A percentile compares a stretch with the other conserved stretches of the same genome.
Evolutionary conservation across 2,329 filamentous ascomycete genomes (phyloP).

Genomic region (Alternaria solani): DNA sequence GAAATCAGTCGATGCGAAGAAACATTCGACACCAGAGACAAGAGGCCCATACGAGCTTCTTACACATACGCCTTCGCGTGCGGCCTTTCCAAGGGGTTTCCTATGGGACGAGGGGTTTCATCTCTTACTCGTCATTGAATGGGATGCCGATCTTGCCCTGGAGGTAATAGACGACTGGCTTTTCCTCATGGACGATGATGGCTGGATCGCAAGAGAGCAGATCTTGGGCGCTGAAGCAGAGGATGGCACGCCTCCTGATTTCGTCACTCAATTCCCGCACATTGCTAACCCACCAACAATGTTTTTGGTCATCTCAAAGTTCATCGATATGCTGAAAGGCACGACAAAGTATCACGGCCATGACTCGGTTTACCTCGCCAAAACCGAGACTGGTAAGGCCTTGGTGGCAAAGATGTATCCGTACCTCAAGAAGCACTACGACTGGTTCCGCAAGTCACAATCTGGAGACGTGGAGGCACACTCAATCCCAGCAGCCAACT

Average conservation of each 20-base stretch:
- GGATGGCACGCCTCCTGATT: slow-evolving; percentile 87
- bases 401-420: slow-evolving; percentile 82
- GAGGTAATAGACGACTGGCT: slow-evolving; percentile 95
- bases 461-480: slow-evolving; percentile 67
- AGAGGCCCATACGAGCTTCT: slow-evolving; percentile 88
- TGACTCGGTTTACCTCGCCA: slow-evolving; percentile 62
- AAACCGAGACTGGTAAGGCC: slow-evolving; percentile 69
- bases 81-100: slow-evolving; percentile 94
- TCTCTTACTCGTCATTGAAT: slow-evolving; percentile 85
- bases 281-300: slow-evolving; percentile 96
- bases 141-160: slow-evolving; percentile 84
- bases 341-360: slow-evolving; percentile 63
- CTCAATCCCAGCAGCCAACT: slow-evolving; percentile 33
- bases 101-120: slow-evolving; percentile 98
- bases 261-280: slow-evolving; percentile 92
- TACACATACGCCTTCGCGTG: slow-evolving; percentile 85
- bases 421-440: slow-evolving; percentile 84
- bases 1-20: slow-evolving; percentile 79
- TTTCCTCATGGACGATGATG: slow-evolving; percentile 90
- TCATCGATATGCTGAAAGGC: slow-evolving; percentile 66
- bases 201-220: slow-evolving; percentile 95
- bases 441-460: slow-evolving; percentile 93
- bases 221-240: slow-evolving; percentile 88
- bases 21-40: slow-evolving; percentile 69
- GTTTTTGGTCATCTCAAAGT: slow-evolving; percentile 82